Conservation (phyloP, 225 moss, liverwort and hornwort species). For the Pleurozium schreberi region DNA sequence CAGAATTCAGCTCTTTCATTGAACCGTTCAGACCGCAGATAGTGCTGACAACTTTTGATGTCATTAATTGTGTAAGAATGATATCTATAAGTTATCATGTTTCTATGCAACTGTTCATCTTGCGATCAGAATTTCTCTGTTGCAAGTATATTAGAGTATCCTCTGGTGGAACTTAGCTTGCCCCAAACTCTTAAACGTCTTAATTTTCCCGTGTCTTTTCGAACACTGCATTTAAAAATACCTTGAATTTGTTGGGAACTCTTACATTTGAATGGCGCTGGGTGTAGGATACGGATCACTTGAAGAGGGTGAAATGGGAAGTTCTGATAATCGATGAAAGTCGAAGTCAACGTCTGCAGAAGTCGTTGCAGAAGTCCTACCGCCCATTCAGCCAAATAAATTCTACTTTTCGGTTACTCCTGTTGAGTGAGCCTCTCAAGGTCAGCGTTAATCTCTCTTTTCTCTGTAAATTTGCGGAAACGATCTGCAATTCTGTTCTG, state of each 20-base stretch:
- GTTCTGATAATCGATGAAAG: conserved; percentile 71
- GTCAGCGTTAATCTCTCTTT: conserved; percentile 10
- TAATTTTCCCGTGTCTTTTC: background rate
- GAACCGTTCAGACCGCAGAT: conserved; percentile 57
- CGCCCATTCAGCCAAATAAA: conserved; percentile 49
- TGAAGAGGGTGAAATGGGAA: conserved; percentile 68
- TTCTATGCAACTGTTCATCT: background rate
- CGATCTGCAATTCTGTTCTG: background rate
- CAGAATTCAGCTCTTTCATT: conserved; percentile 44
- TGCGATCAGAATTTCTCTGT: background rate
- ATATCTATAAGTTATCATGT: background rate
- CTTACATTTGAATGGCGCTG: conserved; percentile 1
- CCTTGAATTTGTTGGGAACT: background rate
- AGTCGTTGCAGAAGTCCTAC: conserved; percentile 54
- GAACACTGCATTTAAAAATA: background rate
- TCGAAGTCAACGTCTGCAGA: conserved; percentile 48
- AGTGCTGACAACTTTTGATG: conserved; percentile 79
- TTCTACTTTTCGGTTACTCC: conserved; percentile 54
- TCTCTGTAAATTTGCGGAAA: background rate
- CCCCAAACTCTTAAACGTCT: background rate
- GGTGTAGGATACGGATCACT: conserved; percentile 60
- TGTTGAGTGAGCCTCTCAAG: conserved; percentile 73
- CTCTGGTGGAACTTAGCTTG: background rate
- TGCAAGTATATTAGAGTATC: background rate
- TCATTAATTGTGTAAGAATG: conserved; percentile 55